Base-by-base conservation (phyloP, 169 alveolate genomes). In the Eimeria zaria region DNA sequence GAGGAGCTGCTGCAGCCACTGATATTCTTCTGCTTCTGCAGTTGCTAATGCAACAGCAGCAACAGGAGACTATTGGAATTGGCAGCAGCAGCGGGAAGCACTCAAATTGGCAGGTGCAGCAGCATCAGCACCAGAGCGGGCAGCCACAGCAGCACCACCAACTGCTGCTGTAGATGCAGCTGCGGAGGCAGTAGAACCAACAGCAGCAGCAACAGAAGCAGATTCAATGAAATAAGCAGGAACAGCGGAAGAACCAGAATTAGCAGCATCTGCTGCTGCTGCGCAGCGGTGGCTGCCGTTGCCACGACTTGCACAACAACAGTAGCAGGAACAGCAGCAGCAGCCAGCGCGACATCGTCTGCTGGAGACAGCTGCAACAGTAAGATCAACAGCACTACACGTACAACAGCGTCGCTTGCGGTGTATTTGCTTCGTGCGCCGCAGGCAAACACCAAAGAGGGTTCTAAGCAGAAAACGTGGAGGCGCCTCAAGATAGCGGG, bases 401-500 rank as follows among this genome's bases (percentile, higher is more conserved):
- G n/a, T 41, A 69, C 58, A 46, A 46, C 74, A 30, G 76, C 53
- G n/a, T 74, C 2, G n/a, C 8, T 27, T 55, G 53, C 48, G n/a
- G 44, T 24, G 5, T 30, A 51, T 44, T 27, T 62, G 24, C 24
- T 55, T 33, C 55, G 55, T 41, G 18, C 55, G 76, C 91, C 22
- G 30, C 80, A 90, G 95, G 95, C 95, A 12, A 90, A 80, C 33
- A 90, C 95, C 51, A 90, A 90, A 81, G 95, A 90, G 64, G 95
- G 95, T 1, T 53, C 95, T 51, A 73, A 80, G 80, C 95, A 90
- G 89, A 90, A 90, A 67, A 58, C 95, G 78, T 90, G 95, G 95
- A 73, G 95, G 67, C 95, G 95, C n/a, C 95, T 90, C 67, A 90
- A 90, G 80, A 90, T 90, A n/a, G 95, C 95, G 4, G 95, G 95